Evolutionary conservation across 129 eudicot species (phyloP).

Genomic region (Flaveria sonorensis): DNA sequence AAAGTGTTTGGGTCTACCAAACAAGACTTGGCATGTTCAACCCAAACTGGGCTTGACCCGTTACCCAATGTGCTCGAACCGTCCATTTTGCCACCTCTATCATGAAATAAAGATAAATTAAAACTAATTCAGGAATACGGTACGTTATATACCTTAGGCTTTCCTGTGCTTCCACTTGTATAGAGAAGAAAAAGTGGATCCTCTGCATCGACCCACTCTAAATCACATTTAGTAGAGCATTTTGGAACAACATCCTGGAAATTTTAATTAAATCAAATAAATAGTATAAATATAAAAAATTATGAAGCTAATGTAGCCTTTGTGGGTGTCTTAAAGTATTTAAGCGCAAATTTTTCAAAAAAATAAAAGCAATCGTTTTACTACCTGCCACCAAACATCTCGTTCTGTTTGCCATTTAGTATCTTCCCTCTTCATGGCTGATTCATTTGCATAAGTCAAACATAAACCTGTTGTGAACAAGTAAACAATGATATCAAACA

Average conservation of each 20-base stretch:
- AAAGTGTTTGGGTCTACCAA: background rate
- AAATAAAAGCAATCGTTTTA: background rate
- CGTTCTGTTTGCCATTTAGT: conserved; percentile 79
- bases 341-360: background rate
- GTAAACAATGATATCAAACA: conserved; percentile 4
- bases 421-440: conserved; percentile 82
- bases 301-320: background rate
- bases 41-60: background rate
- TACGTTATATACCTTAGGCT: conserved; percentile 76
- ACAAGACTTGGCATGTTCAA: background rate
- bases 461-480: conserved; percentile 62
- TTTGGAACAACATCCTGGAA: conserved; percentile 79
- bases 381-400: conserved; percentile 99
- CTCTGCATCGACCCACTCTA: conserved; percentile 97
- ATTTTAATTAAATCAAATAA: background rate
- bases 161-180: conserved; percentile 99
- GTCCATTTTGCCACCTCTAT: background rate
- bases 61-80: background rate
- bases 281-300: background rate
- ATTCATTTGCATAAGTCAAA: conserved; percentile 79
- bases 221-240: conserved; percentile 67
- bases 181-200: conserved; percentile 95
- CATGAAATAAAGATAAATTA: background rate
- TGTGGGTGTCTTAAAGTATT: background rate
- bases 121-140: background rate